phyloP scores from a whole-genome alignment of 352 stramenopile species.

The Phytophthora hybrid region DNA sequence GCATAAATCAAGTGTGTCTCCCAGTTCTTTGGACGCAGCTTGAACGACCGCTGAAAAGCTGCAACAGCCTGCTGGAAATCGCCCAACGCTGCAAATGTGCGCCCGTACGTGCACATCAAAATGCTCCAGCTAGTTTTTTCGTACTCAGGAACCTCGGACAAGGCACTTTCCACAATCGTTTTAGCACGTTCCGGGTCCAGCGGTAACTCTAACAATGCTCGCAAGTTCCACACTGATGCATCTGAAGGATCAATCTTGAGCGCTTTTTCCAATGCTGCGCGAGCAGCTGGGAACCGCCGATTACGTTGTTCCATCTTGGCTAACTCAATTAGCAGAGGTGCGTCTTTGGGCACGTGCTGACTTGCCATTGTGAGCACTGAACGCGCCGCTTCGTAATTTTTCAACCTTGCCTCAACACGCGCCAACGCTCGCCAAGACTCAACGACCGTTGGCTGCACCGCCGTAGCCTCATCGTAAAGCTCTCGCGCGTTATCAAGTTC shows the following conservation, averaged over 20 bases:
- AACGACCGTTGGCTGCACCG: conserved; percentile 65
- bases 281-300: conserved; percentile 64
- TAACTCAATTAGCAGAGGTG: conserved; percentile 74
- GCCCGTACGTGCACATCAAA: conserved; percentile 87
- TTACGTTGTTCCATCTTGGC: conserved; percentile 86
- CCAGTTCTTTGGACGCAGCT: conserved; percentile 79
- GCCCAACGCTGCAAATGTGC: conserved; percentile 68
- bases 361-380: conserved; percentile 70
- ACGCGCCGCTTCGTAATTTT: conserved; percentile 69
- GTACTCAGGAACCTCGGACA: conserved; percentile 70
- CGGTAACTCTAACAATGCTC: conserved; percentile 76
- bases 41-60: conserved; percentile 86
- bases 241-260: conserved; percentile 73
- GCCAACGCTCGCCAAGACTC: conserved; percentile 78
- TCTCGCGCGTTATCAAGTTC: conserved; percentile 77
- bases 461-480: conserved; percentile 78
- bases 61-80: conserved; percentile 81
- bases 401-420: conserved; percentile 67
- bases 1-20: conserved; percentile 89
- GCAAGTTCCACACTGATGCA: conserved; percentile 84
- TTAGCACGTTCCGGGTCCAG: conserved; percentile 70
- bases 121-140: conserved; percentile 89
- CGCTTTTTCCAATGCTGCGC: conserved; percentile 74
- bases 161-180: conserved; percentile 79
- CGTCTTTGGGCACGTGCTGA: conserved; percentile 75